A percentile compares a stretch with the other conserved stretches of the same genome.
These are phyloP conservation scores for Themeda triandra DNA, from an alignment of 176 grass and related monocot species.

Conservation along the genomic window DNA sequence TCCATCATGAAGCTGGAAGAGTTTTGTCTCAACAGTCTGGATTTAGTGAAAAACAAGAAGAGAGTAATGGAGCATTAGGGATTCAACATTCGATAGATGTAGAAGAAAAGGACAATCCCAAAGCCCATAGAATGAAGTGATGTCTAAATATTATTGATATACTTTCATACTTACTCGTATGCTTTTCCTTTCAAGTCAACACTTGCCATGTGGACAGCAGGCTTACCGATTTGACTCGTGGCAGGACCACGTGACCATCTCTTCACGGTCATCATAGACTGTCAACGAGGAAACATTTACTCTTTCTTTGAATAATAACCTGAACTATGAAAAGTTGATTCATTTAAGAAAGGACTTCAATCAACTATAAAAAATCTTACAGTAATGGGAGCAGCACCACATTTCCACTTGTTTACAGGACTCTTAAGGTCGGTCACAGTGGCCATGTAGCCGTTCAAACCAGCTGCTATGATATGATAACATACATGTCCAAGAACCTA, in stretches of 20 bases:
- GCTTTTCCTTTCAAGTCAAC: conserved; percentile 94
- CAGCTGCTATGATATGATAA: conserved; percentile 92
- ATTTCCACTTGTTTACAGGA: conserved; percentile 92
- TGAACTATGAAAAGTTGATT: not conserved
- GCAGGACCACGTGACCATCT: conserved; percentile 71
- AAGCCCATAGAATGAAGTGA: not conserved
- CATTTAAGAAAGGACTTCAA: not conserved
- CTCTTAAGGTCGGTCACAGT: conserved; percentile 97
- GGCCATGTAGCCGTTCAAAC: conserved; percentile 96
- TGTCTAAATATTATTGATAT: not conserved
- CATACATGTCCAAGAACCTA: conserved; percentile 95
- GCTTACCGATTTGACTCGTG: conserved; percentile 75
- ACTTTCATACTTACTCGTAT: conserved; percentile 70
- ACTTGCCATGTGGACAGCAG: conserved; percentile 87
- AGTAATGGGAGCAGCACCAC: conserved; percentile 95
- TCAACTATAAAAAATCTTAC: conserved; percentile 41
- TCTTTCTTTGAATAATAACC: conserved; percentile 4
- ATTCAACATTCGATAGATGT: not conserved
- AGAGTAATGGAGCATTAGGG: not conserved
- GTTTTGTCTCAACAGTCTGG: conserved; percentile 71
- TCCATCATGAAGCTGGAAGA: conserved; percentile 84
- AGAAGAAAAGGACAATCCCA: not conserved
- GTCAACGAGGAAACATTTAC: not conserved
- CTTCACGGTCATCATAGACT: conserved; percentile 99
- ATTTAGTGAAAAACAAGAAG: not conserved